Base-by-base conservation (phyloP, 1,284 basidiomycete species). In the Gymnopus androsaceus region DNA sequence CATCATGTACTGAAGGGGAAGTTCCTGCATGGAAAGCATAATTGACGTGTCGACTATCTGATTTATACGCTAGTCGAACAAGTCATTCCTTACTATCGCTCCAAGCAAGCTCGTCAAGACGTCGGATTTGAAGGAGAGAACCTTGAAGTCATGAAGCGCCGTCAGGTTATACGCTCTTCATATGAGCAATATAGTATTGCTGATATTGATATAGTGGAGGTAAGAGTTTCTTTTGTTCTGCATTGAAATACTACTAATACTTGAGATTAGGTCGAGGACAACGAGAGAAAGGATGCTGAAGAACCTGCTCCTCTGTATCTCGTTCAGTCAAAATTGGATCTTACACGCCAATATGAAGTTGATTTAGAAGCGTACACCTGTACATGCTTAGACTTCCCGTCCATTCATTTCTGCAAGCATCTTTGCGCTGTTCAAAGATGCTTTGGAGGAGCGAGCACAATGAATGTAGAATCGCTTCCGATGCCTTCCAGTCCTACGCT, bases 1-100 rank as follows among this genome's bases (percentile, higher is more conserved):
- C 56, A 8, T n/a, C n/a, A n/a, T n/a, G n/a, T n/a, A n/a, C n/a
- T n/a, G n/a, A n/a, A n/a, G n/a, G n/a, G n/a, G n/a, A 59, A 55
- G n/a, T 65, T 66, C 30, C 57, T 65, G 28, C 37, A 65, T 19
- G 64, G 63, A 8, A 66, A 66, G 53, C 49, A 60, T 14, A 67
- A 67, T 52, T 56, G 61, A 0, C 57, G 60, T 21, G 7, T 61
- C 4, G 61, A 65, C 28, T 51, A 60, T 14, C 51, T 64, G 0
- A 54, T 64, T 15, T 51, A 57, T 41, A 48, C 51, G n/a, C 56
- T 66, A n/a, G 30, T 59, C 3, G 50, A 36, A 12, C 33, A 42
- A 7, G 61, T 57, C 2, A 37, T 62, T n/a, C 54, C 58, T 0
- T 56, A 59, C 45, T 66, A 50, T 41, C 41, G 30, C 12, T 54